A percentile compares a stretch with the other conserved stretches of the same genome.
These are phyloP conservation scores for Bruguiera gymnorhiza DNA, from an alignment of 345 rosid genomes.

Conservation along the genomic window DNA sequence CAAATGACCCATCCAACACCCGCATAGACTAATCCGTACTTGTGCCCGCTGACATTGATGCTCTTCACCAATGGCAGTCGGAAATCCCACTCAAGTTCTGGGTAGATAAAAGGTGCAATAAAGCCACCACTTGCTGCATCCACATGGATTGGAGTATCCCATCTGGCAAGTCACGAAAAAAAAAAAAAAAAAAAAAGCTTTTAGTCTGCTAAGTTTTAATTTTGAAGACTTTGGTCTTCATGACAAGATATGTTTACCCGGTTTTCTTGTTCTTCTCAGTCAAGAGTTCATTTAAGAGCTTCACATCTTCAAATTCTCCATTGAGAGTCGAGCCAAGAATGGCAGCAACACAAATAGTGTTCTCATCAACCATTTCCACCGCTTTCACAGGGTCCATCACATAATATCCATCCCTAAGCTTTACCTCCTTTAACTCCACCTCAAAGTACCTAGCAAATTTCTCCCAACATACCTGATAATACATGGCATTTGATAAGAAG, in stretches of 20 bases:
- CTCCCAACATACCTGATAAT: conserved; percentile 27
- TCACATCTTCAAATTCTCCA: conserved; percentile 33
- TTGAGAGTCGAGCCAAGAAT: conserved; percentile 33
- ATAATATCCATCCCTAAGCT: conserved; percentile 27
- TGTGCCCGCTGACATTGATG: conserved; percentile 32
- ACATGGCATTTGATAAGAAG: not conserved
- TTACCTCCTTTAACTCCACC: conserved; percentile 32
- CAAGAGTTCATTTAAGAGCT: conserved; percentile 24
- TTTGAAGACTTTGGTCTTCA: no score
- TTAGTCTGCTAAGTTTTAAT: no score
- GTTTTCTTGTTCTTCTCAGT: conserved; percentile 24
- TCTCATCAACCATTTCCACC: conserved; percentile 30
- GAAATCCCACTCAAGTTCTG: conserved; percentile 30
- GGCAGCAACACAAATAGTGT: conserved; percentile 34
- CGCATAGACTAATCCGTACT: conserved; percentile 27
- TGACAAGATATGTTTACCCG: conserved; percentile 3
- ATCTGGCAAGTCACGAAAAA: not conserved
- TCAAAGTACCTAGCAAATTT: conserved; percentile 31
- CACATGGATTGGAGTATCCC: conserved; percentile 29
- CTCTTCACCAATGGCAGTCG: conserved; percentile 30
- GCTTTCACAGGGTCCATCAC: conserved; percentile 31
- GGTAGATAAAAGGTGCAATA: conserved; percentile 25
- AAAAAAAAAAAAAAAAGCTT: no score
- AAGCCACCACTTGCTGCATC: conserved; percentile 33
- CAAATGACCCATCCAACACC: conserved; percentile 32